Base-by-base conservation (phyloP, 306 rosid genomes). In the Acacia confusa region DNA sequence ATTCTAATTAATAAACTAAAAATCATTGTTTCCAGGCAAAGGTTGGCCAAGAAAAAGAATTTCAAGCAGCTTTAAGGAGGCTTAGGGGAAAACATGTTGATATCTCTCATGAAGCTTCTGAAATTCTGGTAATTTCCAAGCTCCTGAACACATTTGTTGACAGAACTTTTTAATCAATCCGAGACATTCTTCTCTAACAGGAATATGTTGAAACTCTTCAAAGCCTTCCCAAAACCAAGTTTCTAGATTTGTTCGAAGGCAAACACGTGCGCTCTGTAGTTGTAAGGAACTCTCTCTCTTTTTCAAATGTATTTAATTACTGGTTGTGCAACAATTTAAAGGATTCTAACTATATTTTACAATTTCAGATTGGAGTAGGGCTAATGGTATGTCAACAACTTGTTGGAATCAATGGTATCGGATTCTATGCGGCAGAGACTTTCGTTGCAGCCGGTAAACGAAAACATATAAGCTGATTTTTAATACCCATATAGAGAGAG, bases 331-430 rank as follows among this genome's bases (percentile, higher is more conserved):
- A 1, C 8, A 67, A 69, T 10, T 72, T n/a, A 44, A 61, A 72
- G 71, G 17, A 83, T 25, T 82, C 79, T 80, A 40, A 85, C 63
- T 41, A 24, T 27, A 64, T 43, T 36, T 61, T 22, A 85, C 28
- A 65, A 69, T 79, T 55, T 61, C 83, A 94, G 97, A 91, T 90
- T 70, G 97, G 97, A 66, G 91, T 92, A 52, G 98, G 98, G 22
- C 84, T 94, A 67, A 92, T 92, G 97, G 89, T 85, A 15, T 84
- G 91, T 19, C 97, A 92, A 83, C 96, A 94, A 85, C 90, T 88
- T 36, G 94, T 91, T 86, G 97, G 97, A 45, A 88, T 91, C 70
- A 91, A 89, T 55, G 98, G 90, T 13, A 87, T 94, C 65, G 84
- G 87, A 72, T 92, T 91, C 60, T 94, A 94, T 40, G 94, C 92